Evolutionary conservation across 495 filamentous ascomycete species (phyloP), one percentile per base, ranked within the genome.

Genomic region (Penicillium daleae): DNA sequence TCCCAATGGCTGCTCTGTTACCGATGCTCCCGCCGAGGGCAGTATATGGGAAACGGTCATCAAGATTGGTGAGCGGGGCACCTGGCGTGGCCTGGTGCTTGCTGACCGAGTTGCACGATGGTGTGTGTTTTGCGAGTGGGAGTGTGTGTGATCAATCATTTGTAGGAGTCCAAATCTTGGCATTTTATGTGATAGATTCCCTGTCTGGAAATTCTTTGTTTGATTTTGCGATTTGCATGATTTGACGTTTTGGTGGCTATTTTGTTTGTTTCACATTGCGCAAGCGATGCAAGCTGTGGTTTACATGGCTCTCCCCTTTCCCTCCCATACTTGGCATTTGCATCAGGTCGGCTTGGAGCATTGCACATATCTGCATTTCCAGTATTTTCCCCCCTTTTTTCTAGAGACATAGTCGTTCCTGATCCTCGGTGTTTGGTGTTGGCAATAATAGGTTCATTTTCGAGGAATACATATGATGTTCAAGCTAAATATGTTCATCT

Each of bases 111-210:
- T 91, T 62, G 96, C 94, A 9, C 82, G 95, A 63, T 99, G 95
- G 95, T 98, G 96, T 77, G 95, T 99, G 24, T 99, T 97, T 80
- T 94, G 90, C 29, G 95, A 99, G 79, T 99, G 95, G 95, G 86
- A 91, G 62, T 87, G 86, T 74, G 76, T 83, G 55, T 89, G 67
- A 78, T 65, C 17, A 49, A 37, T 49, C 48, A 49, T 50, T 58
- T 33, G 24, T 46, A 49, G 56, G 53, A 46, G 51, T 60, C 55
- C 22, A 44, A 24, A 17, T 57, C 54, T 37, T 21, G 57, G 59
- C 55, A 17, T 53, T 59, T 56, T 52, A 29, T 32, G 9, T 40
- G 17, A 55, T 44, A 48, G 27, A 55, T 7, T 46, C n/a, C 12
- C 26, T 35, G 2, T 44, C 32, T 39, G 13, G 12, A 2, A 13